These are phyloP conservation scores for Marchantia paleacea DNA, from an alignment of 225 moss, liverwort and hornwort species.

Conservation along the genomic window DNA sequence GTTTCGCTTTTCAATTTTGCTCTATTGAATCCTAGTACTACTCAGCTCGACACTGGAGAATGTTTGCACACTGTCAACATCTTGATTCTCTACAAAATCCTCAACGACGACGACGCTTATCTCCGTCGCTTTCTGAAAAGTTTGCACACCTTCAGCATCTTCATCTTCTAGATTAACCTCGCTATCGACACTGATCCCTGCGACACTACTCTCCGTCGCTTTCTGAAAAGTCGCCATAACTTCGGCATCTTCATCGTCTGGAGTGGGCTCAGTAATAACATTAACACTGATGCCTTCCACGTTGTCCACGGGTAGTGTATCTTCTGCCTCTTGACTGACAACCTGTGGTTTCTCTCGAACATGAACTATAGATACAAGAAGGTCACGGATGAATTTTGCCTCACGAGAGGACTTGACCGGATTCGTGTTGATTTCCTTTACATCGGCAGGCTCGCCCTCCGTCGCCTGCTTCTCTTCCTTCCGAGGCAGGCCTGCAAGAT, in stretches of 20 bases:
- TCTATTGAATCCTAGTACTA: background rate
- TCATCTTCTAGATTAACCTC: background rate
- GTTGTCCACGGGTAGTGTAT: background rate
- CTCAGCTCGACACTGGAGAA: background rate
- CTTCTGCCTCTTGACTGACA: background rate
- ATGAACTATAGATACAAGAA: constrained; percentile 22
- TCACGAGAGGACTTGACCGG: constrained; percentile 16
- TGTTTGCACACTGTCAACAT: background rate
- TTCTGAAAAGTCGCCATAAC: background rate
- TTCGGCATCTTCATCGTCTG: background rate
- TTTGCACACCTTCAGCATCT: background rate
- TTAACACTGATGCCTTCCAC: background rate
- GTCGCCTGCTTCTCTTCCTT: constrained; percentile 17
- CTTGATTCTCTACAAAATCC: background rate
- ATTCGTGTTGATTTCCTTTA: background rate
- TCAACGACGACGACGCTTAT: background rate
- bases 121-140: background rate
- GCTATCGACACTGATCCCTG: background rate
- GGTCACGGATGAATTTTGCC: constrained; percentile 7
- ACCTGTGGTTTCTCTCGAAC: background rate
- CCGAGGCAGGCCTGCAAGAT: constrained; percentile 21
- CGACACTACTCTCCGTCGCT: background rate
- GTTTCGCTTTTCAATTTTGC: background rate
- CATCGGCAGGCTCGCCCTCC: background rate
- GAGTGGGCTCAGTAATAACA: too few species aligned